Evolutionary conservation across 1,284 basidiomycete genomes (phyloP), one percentile per base, ranked within the genome.

Genomic region (Malassezia sp.): DNA sequence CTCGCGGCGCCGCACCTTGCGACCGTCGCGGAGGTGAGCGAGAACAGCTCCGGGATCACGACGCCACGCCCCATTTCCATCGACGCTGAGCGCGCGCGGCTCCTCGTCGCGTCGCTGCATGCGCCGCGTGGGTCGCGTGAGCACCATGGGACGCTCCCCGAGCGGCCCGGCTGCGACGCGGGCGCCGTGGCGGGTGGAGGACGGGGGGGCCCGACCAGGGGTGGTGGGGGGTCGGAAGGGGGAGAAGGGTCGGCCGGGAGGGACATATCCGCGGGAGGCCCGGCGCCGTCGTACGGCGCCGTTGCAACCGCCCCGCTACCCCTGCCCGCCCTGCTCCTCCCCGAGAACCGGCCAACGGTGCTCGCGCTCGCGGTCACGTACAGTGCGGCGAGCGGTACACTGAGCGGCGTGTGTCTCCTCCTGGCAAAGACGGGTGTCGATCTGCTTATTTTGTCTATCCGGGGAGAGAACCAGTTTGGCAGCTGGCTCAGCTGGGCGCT

Each of bases 371-470:
- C 87, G 2, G 77, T 91, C 31, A 85, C 85, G 0, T 96, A 88
- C 69, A 84, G 87, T 8, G 86, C 85, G 1, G 80, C 82, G 33
- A 87, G 84, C 2, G 90, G 89, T 0, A 88, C 87, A n/a, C 75
- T 95, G 14, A 87, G 84, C 1, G 90, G 89, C 22, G 83, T 93
- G 77, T 93, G 88, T 63, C 75, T 96, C 30, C 75, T 96, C 5
- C 84, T 95, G 52, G 89, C 90, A 26, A 96, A 96, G 74, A 86
- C 85, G 42, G 88, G 86, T 2, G 84, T 93, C 9, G 88, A 93
- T 72, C 75, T 96, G 8, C 75, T 95, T 8, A 74, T 95, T 51
- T 74, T 89, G 22, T 88, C 87, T 0, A 67, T 91, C 27, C 55
- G 53, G 1, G 72, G 73, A 5, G 72, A 82, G 34, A 93, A 91